Evolutionary conservation across 441 rosid species (phyloP).

Genomic region (Arabidopsis lyrata): DNA sequence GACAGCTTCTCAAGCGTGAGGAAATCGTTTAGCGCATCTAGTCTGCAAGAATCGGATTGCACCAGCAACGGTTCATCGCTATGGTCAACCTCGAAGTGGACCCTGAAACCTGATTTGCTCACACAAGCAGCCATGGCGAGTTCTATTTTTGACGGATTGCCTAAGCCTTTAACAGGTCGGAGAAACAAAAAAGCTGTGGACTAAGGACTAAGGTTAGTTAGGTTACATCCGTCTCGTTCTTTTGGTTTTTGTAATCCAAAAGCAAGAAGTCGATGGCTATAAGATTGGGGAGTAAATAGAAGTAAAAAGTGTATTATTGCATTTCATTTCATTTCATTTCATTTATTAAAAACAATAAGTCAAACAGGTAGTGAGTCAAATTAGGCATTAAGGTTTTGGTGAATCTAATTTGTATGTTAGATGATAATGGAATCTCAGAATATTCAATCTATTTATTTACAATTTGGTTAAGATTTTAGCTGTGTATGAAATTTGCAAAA

Average conservation of each 20-base stretch:
- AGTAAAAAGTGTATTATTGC: conserved; percentile 17
- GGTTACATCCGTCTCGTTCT: background rate
- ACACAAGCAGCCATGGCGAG: conserved; percentile 61
- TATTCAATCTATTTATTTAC: background rate
- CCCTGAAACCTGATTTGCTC: conserved; percentile 66
- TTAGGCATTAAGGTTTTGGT: conserved; percentile 10
- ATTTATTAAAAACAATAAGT: background rate
- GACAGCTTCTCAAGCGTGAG: conserved; percentile 58
- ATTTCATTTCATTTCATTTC: background rate
- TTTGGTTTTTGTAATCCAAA: conserved; percentile 22
- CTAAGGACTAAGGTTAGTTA: conserved; percentile 58
- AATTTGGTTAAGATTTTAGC: no score
- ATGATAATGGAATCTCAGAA: background rate
- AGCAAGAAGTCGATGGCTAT: conserved; percentile 19
- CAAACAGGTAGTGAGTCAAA: conserved; percentile 13
- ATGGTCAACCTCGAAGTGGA: conserved; percentile 71
- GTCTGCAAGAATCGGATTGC: conserved; percentile 60
- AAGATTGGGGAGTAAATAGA: conserved; percentile 26
- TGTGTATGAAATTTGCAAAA: no score
- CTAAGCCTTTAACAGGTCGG: conserved; percentile 68
- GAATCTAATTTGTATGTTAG: background rate
- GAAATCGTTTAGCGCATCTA: conserved; percentile 73
- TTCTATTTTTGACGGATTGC: conserved; percentile 80
- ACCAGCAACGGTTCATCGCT: conserved; percentile 51
- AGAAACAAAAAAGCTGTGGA: conserved; percentile 77